Evolutionary conservation across 306 rosid genomes (phyloP).

Genomic region (Geum urbanum): DNA sequence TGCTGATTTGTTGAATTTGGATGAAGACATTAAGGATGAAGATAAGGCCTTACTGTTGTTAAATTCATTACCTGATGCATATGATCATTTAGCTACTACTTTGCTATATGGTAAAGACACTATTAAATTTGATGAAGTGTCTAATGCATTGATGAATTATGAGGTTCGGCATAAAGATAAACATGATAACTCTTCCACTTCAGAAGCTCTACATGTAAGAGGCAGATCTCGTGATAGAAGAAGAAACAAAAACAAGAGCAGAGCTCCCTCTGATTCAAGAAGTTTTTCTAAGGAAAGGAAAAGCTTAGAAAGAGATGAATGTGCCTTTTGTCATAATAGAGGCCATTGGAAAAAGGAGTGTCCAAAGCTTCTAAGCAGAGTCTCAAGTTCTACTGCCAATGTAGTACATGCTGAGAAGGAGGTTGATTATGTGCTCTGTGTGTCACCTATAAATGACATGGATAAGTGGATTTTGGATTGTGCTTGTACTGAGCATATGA

Average conservation of each 20-base stretch:
- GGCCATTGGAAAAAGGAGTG: not conserved
- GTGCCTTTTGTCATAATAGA: not conserved
- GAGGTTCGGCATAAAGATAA: not conserved
- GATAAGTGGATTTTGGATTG: not conserved
- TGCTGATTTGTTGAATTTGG: not conserved
- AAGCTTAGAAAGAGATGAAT: not conserved
- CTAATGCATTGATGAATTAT: not conserved
- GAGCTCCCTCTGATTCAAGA: not conserved
- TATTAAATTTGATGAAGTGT: not conserved
- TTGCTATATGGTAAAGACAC: not conserved
- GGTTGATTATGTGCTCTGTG: constrained; percentile 14
- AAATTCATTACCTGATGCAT: not conserved
- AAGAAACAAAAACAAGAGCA: not conserved
- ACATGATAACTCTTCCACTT: not conserved
- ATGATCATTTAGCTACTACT: not conserved
- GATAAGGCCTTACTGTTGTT: not conserved
- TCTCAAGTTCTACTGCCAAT: not conserved
- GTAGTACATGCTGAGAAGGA: not conserved
- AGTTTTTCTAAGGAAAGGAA: not conserved
- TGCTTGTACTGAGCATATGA: not conserved
- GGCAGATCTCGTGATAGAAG: not conserved
- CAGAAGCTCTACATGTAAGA: not conserved
- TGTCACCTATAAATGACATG: constrained; percentile 53
- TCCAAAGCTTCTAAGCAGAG: not conserved
- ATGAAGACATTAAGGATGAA: not conserved